phyloP scores from a whole-genome alignment of 352 stramenopile genomes.

The Nothophytophthora sp. region DNA sequence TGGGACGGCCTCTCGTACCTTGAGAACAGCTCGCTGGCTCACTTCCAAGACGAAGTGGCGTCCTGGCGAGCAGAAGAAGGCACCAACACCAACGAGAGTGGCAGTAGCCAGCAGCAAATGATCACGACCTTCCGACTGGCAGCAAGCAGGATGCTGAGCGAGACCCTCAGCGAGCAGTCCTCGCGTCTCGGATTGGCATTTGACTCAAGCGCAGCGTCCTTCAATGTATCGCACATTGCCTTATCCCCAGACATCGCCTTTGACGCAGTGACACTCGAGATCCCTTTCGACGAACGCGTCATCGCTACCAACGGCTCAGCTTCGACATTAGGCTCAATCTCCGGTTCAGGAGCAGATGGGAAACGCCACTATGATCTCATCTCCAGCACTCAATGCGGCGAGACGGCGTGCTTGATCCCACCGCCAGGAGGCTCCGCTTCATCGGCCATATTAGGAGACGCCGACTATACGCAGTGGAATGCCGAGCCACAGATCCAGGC shows the following conservation, averaged over 20 bases:
- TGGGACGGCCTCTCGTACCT: constrained; percentile 30
- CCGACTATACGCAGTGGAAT: constrained; percentile 22
- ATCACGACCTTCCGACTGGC: constrained; percentile 9
- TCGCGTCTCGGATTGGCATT: constrained; percentile 14
- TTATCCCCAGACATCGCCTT: constrained; percentile 35
- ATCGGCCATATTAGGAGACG: constrained; percentile 8
- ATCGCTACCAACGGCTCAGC: constrained; percentile 10
- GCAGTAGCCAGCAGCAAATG: not conserved
- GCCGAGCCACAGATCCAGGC: constrained; percentile 38
- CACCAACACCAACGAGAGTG: not conserved
- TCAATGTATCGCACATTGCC: constrained; percentile 28
- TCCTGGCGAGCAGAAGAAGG: constrained; percentile 11
- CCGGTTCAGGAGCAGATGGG: not conserved
- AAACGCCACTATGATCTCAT: constrained; percentile 10
- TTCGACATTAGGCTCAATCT: not conserved
- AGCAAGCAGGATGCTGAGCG: constrained; percentile 15
- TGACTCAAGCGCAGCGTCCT: constrained; percentile 15
- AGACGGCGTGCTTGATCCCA: constrained; percentile 32
- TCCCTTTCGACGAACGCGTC: constrained; percentile 27
- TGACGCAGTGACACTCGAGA: constrained; percentile 43
- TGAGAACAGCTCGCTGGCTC: constrained; percentile 18
- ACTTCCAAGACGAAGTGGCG: constrained; percentile 17
- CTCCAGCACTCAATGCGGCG: constrained; percentile 26
- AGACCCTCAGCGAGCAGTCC: constrained; percentile 21
- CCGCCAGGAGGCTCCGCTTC: constrained; percentile 16